Evolutionary conservation across 345 rosid genomes (phyloP).

Genomic region (Acer saccharum): DNA sequence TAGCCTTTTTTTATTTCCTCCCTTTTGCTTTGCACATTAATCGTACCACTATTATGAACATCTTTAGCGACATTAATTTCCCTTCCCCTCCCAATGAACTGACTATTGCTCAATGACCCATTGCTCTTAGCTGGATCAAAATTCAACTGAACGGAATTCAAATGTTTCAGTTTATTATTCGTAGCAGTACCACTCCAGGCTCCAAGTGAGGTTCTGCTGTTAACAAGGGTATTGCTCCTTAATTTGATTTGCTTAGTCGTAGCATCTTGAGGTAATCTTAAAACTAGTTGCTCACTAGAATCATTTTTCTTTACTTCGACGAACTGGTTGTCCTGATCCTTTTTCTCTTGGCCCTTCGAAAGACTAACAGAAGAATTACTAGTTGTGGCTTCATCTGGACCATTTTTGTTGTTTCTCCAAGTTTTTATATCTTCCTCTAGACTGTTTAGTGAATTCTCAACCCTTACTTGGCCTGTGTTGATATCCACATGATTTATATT

Average conservation of each 20-base stretch:
- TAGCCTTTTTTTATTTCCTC: constrained; percentile 27
- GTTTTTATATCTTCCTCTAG: constrained; percentile 25
- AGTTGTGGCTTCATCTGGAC: constrained; percentile 26
- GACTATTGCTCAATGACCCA: constrained; percentile 26
- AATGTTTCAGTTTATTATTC: constrained; percentile 49
- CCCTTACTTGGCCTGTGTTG: constrained; percentile 19
- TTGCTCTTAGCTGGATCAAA: too few relatives aligned
- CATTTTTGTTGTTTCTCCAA: constrained; percentile 31
- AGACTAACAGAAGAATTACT: constrained; percentile 23
- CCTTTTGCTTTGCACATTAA: constrained; percentile 14
- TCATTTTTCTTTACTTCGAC: constrained; percentile 34
- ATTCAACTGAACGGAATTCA: constrained; percentile 59
- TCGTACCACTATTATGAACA: constrained; percentile 8
- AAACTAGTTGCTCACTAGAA: constrained; percentile 36
- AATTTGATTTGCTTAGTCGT: constrained; percentile 50
- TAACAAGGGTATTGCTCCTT: constrained; percentile 57
- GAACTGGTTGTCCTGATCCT: constrained; percentile 28
- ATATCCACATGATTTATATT: constrained; percentile 15
- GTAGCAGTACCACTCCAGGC: constrained; percentile 43
- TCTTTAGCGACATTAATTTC: constrained; percentile 29
- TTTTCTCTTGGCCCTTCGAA: constrained; percentile 36
- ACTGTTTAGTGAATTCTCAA: constrained; percentile 20
- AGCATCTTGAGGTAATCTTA: constrained; percentile 42
- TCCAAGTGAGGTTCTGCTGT: constrained; percentile 40
- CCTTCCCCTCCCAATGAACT: constrained; percentile 24